Base-by-base conservation (phyloP, 2,329 filamentous ascomycete genomes). In the Arthrinium phaeospermum region DNA sequence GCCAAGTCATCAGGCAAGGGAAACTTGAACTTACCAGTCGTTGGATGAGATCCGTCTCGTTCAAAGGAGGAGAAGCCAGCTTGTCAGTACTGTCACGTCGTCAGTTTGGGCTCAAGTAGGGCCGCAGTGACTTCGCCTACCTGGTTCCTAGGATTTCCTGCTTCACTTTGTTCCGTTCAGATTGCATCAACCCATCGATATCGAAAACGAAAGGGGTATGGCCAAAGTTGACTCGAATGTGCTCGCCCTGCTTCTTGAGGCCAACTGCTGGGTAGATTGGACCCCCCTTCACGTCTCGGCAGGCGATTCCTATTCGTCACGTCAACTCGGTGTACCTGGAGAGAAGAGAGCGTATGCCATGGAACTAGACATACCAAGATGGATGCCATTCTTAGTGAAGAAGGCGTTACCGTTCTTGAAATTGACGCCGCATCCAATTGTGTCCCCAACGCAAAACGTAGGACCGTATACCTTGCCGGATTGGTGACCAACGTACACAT, bases 121-220 rank as follows among this genome's bases (percentile, higher is more conserved):
- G 30, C 72, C 67, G 74, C 34, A 72, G 45, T 30, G 51, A 3
- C 44, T 46, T n/a, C 24, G 27, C 74, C 70, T 77, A 83, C 83
- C 81, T 85, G 72, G 89, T 85, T 61, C 79, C 78, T 46, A 84
- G 80, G 47, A 97, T 94, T 34, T 92, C 89, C 22, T 83, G 82
- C 70, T 89, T 85, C 14, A 94, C 86, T 5, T 81, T 83, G n/a
- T 81, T 78, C 78, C 89, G 89, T 81, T 94, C 91, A 87, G 93
- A 93, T 85, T 88, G 89, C 85, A 98, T 92, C 87, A 96, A 90
- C 73, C 90, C 89, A 81, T 98, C 94, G 76, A 99, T 98, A 80
- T 98, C 94, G 83, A 93, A 99, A 64, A 94, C 88, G 81, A 98
- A 98, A 4, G 93, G 93, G 70, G 88, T 89, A 81, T 92, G 90